These are phyloP conservation scores for Ophioceras dolichostomum DNA, from an alignment of 2,329 filamentous ascomycete genomes.

Conservation along the genomic window DNA sequence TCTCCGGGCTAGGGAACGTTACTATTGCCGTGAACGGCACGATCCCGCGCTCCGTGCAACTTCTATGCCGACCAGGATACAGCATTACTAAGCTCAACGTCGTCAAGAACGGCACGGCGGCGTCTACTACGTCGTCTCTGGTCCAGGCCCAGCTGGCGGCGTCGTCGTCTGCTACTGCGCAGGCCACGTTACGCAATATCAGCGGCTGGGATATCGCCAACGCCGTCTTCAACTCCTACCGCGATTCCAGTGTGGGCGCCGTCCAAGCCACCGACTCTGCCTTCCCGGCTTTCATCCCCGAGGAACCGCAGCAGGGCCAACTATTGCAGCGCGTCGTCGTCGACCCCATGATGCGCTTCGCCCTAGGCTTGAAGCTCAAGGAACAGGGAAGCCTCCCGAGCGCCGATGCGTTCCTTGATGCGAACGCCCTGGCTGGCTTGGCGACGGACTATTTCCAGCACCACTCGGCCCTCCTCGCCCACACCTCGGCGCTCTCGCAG, in stretches of 20 bases:
- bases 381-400: slow-evolving; percentile 8
- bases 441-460: slow-evolving; percentile 19
- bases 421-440: slow-evolving; percentile 12
- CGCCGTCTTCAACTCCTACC: slow-evolving; percentile 12
- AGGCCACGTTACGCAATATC: slow-evolving; percentile 8
- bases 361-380: slow-evolving; percentile 14
- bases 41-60: slow-evolving; percentile 12
- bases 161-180: too few relatives aligned
- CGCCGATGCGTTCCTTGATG: slow-evolving; percentile 13
- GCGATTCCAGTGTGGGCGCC: not conserved
- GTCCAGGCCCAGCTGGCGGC: slow-evolving; percentile 6
- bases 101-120: slow-evolving; percentile 10
- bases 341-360: slow-evolving; percentile 20
- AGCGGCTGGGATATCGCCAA: slow-evolving; percentile 13
- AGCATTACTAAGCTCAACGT: slow-evolving; percentile 11
- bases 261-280: slow-evolving; percentile 8
- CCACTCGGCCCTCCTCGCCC: slow-evolving; percentile 20
- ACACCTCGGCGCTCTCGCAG: slow-evolving; percentile 18
- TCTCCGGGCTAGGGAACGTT: not conserved
- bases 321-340: slow-evolving; percentile 13
- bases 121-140: too few relatives aligned
- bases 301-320: too few relatives aligned
- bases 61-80: slow-evolving; percentile 16
- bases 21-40: slow-evolving; percentile 9
- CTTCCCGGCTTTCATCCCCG: slow-evolving; percentile 12